Evolutionary conservation across 2,329 filamentous ascomycete genomes (phyloP).

Genomic region (Nothophoma quercina): DNA sequence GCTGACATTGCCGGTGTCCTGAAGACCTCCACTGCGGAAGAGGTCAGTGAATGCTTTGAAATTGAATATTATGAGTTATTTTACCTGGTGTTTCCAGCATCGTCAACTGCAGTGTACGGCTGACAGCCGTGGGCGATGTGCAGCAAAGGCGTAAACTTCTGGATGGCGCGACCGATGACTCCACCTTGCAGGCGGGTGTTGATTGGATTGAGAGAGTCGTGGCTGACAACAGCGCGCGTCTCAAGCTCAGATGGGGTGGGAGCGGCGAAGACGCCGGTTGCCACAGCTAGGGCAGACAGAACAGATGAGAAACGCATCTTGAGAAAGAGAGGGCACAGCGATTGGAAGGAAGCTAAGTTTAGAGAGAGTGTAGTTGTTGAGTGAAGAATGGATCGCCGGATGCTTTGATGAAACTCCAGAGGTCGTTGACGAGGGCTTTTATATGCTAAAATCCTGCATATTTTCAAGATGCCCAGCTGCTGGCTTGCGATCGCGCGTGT

Average conservation of each 20-base stretch:
- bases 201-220: conserved; percentile 60
- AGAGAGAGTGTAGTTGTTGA: background rate
- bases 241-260: conserved; percentile 1
- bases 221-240: conserved; percentile 50
- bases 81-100: conserved; percentile 62
- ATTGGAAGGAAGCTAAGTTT: too few species aligned
- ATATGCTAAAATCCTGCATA: background rate
- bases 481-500: too few species aligned
- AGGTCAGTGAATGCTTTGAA: background rate
- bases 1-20: conserved; percentile 48
- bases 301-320: conserved; percentile 2
- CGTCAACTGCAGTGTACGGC: conserved; percentile 67
- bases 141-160: conserved; percentile 62
- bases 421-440: background rate
- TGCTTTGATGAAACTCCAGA: background rate
- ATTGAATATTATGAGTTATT: background rate
- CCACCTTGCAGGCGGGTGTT: conserved; percentile 58
- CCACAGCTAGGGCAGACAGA: background rate
- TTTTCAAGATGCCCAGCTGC: background rate
- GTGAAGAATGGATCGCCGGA: background rate
- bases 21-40: conserved; percentile 51
- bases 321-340: background rate
- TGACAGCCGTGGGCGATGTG: conserved; percentile 66
- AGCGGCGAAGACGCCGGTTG: background rate
- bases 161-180: conserved; percentile 56